Base-by-base conservation (phyloP, 441 rosid species). In the Bocquillonia castaneifolia region DNA sequence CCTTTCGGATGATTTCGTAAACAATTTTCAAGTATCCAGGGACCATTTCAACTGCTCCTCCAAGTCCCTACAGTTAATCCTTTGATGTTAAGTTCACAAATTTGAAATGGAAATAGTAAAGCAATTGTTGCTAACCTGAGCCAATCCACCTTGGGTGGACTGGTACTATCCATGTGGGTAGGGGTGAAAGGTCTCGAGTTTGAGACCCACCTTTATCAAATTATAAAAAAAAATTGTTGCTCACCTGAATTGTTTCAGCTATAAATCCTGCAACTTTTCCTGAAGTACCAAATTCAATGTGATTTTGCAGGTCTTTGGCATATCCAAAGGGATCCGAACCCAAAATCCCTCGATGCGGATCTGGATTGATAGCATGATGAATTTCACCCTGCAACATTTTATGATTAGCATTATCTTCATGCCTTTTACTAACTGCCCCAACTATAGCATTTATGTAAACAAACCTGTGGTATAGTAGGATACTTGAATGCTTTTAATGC, bases 31-130 rank as follows among this genome's bases (percentile, higher is more conserved):
- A 72, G 80, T 92, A 94, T 45, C 98, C 96, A 22, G 97, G 96
- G 77, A 97, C 97, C 37, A 92, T 76, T 78, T 94, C 99, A 66
- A 92, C 96, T 67, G 94, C 82, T 70, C 99, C 99, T 65, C 99
- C 99, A 8, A 82, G 96, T 54, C 97, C 98, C 98, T 90, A 53
- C 47, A 64, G 53, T 69, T 69, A 31, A 3, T 34, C 65, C 64
- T 28, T 37, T 54, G 70, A 62, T 36, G n/a, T n/a, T n/a, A n/a
- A n/a, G n/a, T n/a, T n/a, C n/a, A n/a, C n/a, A n/a, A n/a, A n/a
- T n/a, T n/a, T n/a, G n/a, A n/a, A n/a, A n/a, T n/a, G n/a, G n/a
- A n/a, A n/a, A n/a, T n/a, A n/a, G n/a, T n/a, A n/a, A n/a, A n/a
- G n/a, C n/a, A n/a, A n/a, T n/a, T n/a, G n/a, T n/a, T n/a, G n/a